A percentile compares a stretch with the other conserved stretches of the same genome.
Conservation (phyloP, 2,329 filamentous ascomycete genomes). For the Alternaria brassicae region DNA sequence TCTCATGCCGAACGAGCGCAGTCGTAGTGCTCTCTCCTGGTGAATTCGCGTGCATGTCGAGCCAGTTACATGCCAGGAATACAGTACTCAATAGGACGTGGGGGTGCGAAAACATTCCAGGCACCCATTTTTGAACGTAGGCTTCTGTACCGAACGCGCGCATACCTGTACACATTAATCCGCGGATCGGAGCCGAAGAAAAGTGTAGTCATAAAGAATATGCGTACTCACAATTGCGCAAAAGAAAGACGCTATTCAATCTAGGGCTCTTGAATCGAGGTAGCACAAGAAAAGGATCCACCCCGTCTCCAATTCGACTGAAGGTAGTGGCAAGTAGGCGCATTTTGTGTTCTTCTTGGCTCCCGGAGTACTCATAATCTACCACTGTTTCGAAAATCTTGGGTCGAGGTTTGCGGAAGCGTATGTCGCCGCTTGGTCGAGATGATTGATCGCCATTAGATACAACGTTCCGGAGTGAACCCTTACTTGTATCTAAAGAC, state of each 20-base stretch:
- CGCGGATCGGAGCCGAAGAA: too few species aligned
- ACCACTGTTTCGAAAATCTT: neutral
- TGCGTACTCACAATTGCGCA: slow-evolving; percentile 24
- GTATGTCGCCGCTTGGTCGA: neutral
- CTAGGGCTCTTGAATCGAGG: slow-evolving; percentile 29
- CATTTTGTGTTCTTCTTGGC: slow-evolving; percentile 20
- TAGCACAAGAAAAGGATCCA: slow-evolving; percentile 33
- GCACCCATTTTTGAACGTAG: slow-evolving; percentile 37
- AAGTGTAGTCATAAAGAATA: neutral
- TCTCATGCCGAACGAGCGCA: slow-evolving; percentile 35
- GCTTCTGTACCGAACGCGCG: slow-evolving; percentile 31
- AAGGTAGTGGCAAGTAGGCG: slow-evolving; percentile 18
- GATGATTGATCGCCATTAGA: neutral
- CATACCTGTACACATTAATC: slow-evolving; percentile 21
- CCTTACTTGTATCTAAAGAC: neutral
- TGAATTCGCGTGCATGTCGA: slow-evolving; percentile 35
- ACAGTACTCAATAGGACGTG: slow-evolving; percentile 37
- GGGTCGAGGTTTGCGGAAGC: neutral
- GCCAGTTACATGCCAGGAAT: slow-evolving; percentile 35
- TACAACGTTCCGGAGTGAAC: neutral
- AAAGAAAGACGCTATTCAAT: slow-evolving; percentile 24
- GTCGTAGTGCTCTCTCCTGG: slow-evolving; percentile 39
- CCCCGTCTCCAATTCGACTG: slow-evolving; percentile 23
- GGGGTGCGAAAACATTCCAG: slow-evolving; percentile 33
- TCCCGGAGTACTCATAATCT: neutral